Conservation (phyloP, 176 grass and related monocot species). For the Paspalum vaginatum region DNA sequence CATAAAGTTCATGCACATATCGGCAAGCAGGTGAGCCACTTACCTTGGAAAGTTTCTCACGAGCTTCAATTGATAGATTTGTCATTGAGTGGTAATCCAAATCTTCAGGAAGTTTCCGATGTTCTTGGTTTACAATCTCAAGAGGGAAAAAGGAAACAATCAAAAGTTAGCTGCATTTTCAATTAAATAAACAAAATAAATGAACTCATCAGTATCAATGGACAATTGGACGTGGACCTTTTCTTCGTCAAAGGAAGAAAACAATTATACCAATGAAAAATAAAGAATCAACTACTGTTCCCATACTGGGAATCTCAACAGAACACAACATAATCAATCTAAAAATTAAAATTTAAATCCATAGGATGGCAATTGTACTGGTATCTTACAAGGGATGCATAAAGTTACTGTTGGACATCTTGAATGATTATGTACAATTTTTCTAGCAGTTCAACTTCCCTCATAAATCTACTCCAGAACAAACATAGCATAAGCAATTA, state of each 20-base stretch:
- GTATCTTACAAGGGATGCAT: no score
- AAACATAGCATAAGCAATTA: constrained; percentile 41
- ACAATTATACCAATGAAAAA: background rate
- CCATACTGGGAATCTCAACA: background rate
- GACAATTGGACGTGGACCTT: background rate
- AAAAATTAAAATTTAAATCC: background rate
- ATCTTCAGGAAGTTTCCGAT: constrained; percentile 83
- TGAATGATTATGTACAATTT: constrained; percentile 2
- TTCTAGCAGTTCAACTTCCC: constrained; percentile 1
- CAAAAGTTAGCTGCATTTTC: background rate
- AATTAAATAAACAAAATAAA: constrained; percentile 40
- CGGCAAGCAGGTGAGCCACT: background rate
- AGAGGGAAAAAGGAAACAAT: background rate
- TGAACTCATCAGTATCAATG: constrained; percentile 17
- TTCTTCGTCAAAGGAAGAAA: constrained; percentile 8
- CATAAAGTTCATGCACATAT: background rate
- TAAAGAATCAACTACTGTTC: background rate
- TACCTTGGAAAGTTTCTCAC: constrained; percentile 99
- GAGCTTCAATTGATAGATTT: constrained; percentile 89
- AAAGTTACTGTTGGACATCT: background rate
- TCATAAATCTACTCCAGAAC: constrained; percentile 12
- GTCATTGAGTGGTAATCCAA: constrained; percentile 91
- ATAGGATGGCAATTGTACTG: background rate
- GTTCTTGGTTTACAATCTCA: constrained; percentile 96
- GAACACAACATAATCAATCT: constrained; percentile 2